These are phyloP conservation scores for Ehretia macrophylla DNA, from an alignment of 257 asterid genomes.

Conservation along the genomic window DNA sequence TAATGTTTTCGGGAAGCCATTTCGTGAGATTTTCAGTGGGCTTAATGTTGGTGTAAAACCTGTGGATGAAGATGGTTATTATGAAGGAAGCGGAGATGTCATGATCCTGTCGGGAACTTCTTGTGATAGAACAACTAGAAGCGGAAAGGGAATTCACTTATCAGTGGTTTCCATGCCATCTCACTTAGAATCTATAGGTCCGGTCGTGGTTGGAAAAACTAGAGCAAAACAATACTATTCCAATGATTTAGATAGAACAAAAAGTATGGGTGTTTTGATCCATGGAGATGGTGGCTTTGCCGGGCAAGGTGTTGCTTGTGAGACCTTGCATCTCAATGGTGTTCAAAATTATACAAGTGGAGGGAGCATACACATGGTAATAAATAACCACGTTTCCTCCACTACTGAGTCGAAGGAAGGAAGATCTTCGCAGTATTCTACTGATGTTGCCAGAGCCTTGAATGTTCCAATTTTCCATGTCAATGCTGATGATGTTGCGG, in stretches of 20 bases:
- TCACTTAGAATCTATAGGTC: constrained; percentile 96
- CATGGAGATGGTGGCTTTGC: too few relatives aligned
- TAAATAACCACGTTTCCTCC: constrained; percentile 92
- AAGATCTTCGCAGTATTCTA: constrained; percentile 92
- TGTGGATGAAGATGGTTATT: too few relatives aligned
- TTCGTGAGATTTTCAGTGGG: too few relatives aligned
- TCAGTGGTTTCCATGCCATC: too few relatives aligned
- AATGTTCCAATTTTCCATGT: constrained; percentile 92
- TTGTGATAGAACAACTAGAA: too few relatives aligned
- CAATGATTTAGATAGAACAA: constrained; percentile 66
- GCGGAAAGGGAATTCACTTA: too few relatives aligned
- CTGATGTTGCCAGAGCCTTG: constrained; percentile 95
- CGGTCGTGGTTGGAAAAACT: constrained; percentile 90
- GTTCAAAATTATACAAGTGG: constrained; percentile 96
- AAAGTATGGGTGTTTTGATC: constrained; percentile 86
- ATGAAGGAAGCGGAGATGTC: too few relatives aligned
- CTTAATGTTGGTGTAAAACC: too few relatives aligned
- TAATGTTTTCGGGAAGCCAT: too few relatives aligned
- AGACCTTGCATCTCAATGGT: too few relatives aligned
- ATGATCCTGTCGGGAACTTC: too few relatives aligned
- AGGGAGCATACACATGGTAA: constrained; percentile 93
- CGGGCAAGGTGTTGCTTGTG: too few relatives aligned
- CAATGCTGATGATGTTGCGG: constrained; percentile 94
- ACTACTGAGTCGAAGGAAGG: constrained; percentile 88
- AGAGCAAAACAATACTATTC: constrained; percentile 90